phyloP scores from a whole-genome alignment of 495 filamentous ascomycete species.

The Cudoniella acicularis region DNA sequence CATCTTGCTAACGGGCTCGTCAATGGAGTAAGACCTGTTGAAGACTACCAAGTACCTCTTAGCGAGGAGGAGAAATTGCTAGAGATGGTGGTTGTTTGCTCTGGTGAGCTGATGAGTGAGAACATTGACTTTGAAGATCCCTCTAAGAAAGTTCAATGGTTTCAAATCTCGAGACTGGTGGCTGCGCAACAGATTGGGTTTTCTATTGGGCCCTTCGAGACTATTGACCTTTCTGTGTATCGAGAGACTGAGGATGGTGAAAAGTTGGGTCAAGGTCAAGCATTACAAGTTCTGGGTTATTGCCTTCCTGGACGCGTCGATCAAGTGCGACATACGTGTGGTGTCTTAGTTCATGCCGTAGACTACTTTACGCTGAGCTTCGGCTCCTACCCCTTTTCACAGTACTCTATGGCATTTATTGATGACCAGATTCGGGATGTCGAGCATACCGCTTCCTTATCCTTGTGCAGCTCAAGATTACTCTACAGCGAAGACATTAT shows the following conservation, averaged over 20 bases:
- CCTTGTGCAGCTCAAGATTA: conserved; percentile 81
- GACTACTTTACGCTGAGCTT: conserved; percentile 84
- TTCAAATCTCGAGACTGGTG: conserved; percentile 64
- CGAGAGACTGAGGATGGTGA: conserved; percentile 88
- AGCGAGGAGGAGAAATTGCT: conserved; percentile 76
- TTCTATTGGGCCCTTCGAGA: conserved; percentile 89
- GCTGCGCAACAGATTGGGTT: conserved; percentile 88
- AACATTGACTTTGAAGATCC: conserved; percentile 66
- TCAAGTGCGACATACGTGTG: conserved; percentile 78
- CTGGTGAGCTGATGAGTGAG: conserved; percentile 83
- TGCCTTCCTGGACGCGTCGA: conserved; percentile 79
- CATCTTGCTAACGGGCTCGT: conserved; percentile 19
- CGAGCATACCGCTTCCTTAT: conserved; percentile 71
- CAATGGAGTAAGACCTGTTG: conserved; percentile 27
- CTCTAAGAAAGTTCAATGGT: conserved; percentile 78
- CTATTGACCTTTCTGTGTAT: conserved; percentile 83
- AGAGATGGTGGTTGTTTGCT: conserved; percentile 86
- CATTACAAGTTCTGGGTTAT: conserved; percentile 80
- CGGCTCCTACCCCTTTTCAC: conserved; percentile 73
- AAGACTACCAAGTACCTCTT: conserved; percentile 37
- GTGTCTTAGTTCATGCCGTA: conserved; percentile 54
- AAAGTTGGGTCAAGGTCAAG: conserved; percentile 70
- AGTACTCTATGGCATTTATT: conserved; percentile 87
- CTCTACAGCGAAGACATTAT: conserved; percentile 79
- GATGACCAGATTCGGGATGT: conserved; percentile 78